Evolutionary conservation across 2,329 filamentous ascomycete genomes (phyloP).

Genomic region (Fonsecaea monophora): DNA sequence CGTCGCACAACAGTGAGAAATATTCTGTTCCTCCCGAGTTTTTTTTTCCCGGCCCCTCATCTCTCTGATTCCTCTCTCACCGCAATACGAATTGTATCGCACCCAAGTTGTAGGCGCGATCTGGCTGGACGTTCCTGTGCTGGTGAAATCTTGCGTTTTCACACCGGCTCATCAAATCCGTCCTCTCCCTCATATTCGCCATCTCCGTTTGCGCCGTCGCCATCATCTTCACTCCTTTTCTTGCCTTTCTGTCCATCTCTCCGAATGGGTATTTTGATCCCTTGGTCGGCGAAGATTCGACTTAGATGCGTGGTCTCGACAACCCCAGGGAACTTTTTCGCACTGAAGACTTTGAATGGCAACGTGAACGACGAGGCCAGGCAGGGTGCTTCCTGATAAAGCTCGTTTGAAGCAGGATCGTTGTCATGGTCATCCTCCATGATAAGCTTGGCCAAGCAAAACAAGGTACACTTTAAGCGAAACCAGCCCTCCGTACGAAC

Average conservation of each 20-base stretch:
- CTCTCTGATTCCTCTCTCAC: background rate
- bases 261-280: constrained; percentile 94
- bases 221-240: constrained; percentile 42
- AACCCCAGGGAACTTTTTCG: constrained; percentile 97
- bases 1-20: background rate
- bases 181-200: constrained; percentile 16
- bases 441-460: constrained; percentile 72
- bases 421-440: constrained; percentile 17
- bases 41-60: background rate
- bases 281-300: constrained; percentile 90
- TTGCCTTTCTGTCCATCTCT: constrained; percentile 72
- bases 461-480: constrained; percentile 80
- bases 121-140: background rate
- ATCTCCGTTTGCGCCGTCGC: constrained; percentile 22
- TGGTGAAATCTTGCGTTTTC: background rate
- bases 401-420: constrained; percentile 9
- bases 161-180: background rate
- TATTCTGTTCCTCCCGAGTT: background rate
- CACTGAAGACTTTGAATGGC: constrained; percentile 89
- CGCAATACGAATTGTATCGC: background rate
- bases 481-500: constrained; percentile 92
- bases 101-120: background rate
- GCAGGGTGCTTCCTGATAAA: constrained; percentile 60
- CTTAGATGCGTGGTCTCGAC: constrained; percentile 91
- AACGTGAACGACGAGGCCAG: constrained; percentile 87